Evolutionary conservation across 352 stramenopile species (phyloP).

Genomic region (Peronospora belbahrii): DNA sequence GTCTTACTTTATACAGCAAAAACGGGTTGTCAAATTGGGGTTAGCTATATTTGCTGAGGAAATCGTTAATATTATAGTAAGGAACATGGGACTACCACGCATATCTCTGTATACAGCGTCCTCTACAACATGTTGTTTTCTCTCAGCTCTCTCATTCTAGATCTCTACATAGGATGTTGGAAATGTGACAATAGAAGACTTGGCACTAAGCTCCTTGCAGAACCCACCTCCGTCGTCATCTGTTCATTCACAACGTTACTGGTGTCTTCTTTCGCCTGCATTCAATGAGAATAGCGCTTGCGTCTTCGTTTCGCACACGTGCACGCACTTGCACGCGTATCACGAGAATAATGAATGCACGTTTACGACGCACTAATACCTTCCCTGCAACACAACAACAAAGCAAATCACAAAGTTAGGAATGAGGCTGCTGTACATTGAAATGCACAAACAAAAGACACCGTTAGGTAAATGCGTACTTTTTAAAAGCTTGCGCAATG

Average conservation of each 20-base stretch:
- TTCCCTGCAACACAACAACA: conserved; percentile 36
- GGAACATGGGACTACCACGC: conserved; percentile 12
- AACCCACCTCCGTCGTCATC: conserved; percentile 4
- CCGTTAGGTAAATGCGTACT: conserved; percentile 38
- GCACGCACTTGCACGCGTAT: conserved; percentile 31
- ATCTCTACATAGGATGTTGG: conserved; percentile 25
- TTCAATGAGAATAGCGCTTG: conserved; percentile 3
- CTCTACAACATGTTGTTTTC: conserved; percentile 28
- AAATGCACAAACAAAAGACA: not conserved
- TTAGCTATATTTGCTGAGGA: too few species aligned
- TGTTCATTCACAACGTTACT: conserved; percentile 17
- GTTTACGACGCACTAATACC: conserved; percentile 68
- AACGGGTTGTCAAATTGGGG: too few species aligned
- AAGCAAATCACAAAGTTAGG: conserved; percentile 13
- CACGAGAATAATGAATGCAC: conserved; percentile 22
- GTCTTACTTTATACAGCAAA: conserved; percentile 6
- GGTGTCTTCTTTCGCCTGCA: conserved; percentile 1
- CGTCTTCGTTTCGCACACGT: conserved; percentile 15
- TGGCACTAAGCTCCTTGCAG: not conserved
- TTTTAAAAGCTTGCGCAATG: conserved; percentile 76
- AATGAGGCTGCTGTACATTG: conserved; percentile 2
- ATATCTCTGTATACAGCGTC: conserved; percentile 5
- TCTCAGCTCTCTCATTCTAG: conserved; percentile 28
- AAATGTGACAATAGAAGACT: not conserved
- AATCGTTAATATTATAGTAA: too few species aligned